These are phyloP conservation scores for Paecilomyces variotii DNA, from an alignment of 2,329 filamentous ascomycete genomes.

Conservation along the genomic window DNA sequence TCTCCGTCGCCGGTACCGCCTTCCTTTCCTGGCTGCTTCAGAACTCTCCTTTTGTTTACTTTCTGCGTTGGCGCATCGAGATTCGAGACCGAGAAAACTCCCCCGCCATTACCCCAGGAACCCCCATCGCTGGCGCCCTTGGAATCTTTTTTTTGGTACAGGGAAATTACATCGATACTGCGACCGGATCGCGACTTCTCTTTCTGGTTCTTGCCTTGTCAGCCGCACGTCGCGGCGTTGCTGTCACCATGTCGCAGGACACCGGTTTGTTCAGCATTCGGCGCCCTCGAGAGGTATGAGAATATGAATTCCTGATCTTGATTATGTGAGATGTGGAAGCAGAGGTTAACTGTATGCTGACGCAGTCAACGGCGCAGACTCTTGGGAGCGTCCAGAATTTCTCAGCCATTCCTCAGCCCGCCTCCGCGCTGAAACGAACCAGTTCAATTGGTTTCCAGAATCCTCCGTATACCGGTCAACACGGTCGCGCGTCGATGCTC, in stretches of 20 bases:
- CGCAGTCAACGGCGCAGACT: conserved; percentile 45
- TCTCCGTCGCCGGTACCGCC: conserved; percentile 17
- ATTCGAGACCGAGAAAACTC: neutral
- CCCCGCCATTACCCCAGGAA: conserved; percentile 4
- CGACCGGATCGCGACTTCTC: neutral
- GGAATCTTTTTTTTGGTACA: neutral
- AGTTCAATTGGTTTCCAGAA: conserved; percentile 64
- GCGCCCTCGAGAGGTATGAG: conserved; percentile 76
- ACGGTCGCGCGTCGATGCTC: conserved; percentile 80
- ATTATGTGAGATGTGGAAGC: neutral
- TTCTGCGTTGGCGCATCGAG: conserved; percentile 6
- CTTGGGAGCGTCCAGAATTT: conserved; percentile 77
- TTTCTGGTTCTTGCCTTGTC: neutral
- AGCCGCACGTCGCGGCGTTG: conserved; percentile 20
- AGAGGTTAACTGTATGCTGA: conserved; percentile 8
- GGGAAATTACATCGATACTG: neutral
- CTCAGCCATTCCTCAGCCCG: conserved; percentile 78
- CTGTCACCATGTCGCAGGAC: conserved; percentile 69
- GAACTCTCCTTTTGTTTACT: conserved; percentile 31
- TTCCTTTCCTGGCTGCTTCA: conserved; percentile 13
- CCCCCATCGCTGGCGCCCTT: neutral
- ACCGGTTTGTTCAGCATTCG: conserved; percentile 84
- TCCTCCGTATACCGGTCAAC: conserved; percentile 58
- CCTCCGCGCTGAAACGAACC: conserved; percentile 88
- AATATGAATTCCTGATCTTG: conserved; percentile 1